These are phyloP conservation scores for Penicillium daleae DNA, from an alignment of 495 filamentous ascomycete genomes.

Conservation along the genomic window DNA sequence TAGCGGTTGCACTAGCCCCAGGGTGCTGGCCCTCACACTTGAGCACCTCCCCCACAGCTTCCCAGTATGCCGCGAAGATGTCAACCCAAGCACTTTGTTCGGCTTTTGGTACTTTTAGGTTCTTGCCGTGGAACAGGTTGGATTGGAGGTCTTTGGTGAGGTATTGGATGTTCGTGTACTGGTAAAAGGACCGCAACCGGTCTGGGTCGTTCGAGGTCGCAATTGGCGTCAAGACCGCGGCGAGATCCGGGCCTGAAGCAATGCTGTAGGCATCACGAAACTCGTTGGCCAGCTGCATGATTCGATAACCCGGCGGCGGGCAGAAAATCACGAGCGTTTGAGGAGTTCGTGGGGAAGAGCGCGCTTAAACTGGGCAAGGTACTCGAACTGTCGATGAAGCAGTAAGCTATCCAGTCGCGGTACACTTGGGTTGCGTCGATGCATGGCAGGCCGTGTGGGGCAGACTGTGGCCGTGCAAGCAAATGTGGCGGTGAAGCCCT, in stretches of 20 bases:
- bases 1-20: conserved; percentile 66
- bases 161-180: conserved; percentile 61
- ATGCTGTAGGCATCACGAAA: conserved; percentile 46
- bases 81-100: conserved; percentile 80
- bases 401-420: not conserved
- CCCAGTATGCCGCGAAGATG: conserved; percentile 83
- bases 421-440: not conserved
- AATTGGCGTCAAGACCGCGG: conserved; percentile 70
- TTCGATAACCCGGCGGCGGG: not conserved
- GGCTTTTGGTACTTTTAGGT: conserved; percentile 56
- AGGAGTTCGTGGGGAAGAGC: not conserved
- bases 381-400: not conserved
- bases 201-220: conserved; percentile 56
- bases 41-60: conserved; percentile 70
- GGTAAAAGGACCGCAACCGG: conserved; percentile 64
- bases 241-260: conserved; percentile 66
- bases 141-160: conserved; percentile 63
- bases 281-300: not conserved
- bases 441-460: not conserved
- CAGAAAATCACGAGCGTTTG: not conserved
- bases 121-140: conserved; percentile 60
- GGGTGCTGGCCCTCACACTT: conserved; percentile 49
- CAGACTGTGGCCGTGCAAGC: conserved; percentile 17
- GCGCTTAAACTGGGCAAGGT: conserved; percentile 58
- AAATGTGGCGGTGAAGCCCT: conserved; percentile 18